These are phyloP conservation scores for Penicillium bialowiezense DNA, from an alignment of 495 filamentous ascomycete species.

Conservation along the genomic window DNA sequence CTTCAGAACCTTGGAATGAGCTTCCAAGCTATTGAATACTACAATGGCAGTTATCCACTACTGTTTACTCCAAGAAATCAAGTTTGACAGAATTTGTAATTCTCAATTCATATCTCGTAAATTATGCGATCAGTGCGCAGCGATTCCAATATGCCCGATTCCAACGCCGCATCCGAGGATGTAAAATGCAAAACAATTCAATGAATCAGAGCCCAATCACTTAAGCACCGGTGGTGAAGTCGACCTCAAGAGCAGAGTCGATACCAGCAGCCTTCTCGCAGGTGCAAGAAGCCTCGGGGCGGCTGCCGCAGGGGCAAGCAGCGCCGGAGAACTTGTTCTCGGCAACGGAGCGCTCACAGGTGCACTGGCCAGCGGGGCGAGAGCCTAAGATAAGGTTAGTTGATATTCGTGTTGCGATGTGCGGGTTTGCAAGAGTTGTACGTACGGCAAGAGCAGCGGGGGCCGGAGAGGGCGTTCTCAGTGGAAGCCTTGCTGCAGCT, in stretches of 20 bases:
- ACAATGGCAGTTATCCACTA: too few species aligned
- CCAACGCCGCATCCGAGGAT: too few species aligned
- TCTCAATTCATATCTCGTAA: constrained; percentile 2
- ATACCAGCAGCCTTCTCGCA: constrained; percentile 70
- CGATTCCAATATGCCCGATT: constrained; percentile 2
- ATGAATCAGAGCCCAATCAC: constrained; percentile 4
- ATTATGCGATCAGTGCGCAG: neutral
- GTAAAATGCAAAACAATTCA: too few species aligned
- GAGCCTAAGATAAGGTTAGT: constrained; percentile 40
- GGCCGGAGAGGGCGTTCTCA: constrained; percentile 72
- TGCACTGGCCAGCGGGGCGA: constrained; percentile 77
- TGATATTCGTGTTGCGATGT: neutral
- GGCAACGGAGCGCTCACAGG: constrained; percentile 65
- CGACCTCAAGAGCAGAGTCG: constrained; percentile 58
- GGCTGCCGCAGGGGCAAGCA: constrained; percentile 74
- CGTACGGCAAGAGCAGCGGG: constrained; percentile 82
- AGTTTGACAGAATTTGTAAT: too few species aligned
- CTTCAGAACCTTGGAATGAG: too few species aligned
- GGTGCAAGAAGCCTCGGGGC: constrained; percentile 73
- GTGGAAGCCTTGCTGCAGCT: constrained; percentile 71
- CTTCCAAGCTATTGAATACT: too few species aligned
- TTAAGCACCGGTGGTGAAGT: constrained; percentile 66
- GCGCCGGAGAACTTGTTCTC: constrained; percentile 67
- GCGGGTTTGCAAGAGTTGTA: too few species aligned
- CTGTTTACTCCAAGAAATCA: neutral